phyloP scores from a whole-genome alignment of 1,284 basidiomycete genomes.

The Ustilago trichophora region DNA sequence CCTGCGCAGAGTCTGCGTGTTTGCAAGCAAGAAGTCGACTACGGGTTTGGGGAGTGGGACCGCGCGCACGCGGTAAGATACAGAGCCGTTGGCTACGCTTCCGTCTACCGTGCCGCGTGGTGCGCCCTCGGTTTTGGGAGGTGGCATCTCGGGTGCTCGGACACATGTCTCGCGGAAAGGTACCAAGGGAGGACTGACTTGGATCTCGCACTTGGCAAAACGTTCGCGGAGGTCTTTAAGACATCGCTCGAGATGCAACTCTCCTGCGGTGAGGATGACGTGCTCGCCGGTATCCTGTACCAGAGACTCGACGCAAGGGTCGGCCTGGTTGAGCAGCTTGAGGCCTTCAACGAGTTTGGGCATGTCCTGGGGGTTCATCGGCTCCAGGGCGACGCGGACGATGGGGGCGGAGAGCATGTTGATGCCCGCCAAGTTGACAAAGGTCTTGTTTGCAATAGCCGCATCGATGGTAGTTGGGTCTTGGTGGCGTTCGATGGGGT shows the following conservation, averaged over 20 bases:
- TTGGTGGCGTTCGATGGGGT: slow-evolving; percentile 25
- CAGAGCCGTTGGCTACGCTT: slow-evolving; percentile 75
- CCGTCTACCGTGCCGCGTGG: slow-evolving; percentile 82
- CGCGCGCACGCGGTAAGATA: slow-evolving; percentile 85
- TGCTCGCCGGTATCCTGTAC: slow-evolving; percentile 97
- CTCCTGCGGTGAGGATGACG: slow-evolving; percentile 95
- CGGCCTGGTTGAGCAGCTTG: slow-evolving; percentile 89
- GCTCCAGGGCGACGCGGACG: slow-evolving; percentile 93
- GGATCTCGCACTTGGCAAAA: slow-evolving; percentile 91
- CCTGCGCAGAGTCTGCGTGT: slow-evolving; percentile 70
- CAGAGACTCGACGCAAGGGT: slow-evolving; percentile 96
- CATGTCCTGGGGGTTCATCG: slow-evolving; percentile 84
- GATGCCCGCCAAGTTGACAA: slow-evolving; percentile 63
- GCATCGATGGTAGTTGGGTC: slow-evolving; percentile 23
- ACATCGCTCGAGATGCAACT: slow-evolving; percentile 96
- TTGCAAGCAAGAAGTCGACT: slow-evolving; percentile 79
- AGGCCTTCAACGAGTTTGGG: slow-evolving; percentile 89
- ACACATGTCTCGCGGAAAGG: slow-evolving; percentile 96
- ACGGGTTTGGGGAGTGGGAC: slow-evolving; percentile 78
- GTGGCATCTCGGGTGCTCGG: slow-evolving; percentile 77
- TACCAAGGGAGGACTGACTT: slow-evolving; percentile 93
- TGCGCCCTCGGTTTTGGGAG: slow-evolving; percentile 78
- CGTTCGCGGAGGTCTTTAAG: slow-evolving; percentile 92
- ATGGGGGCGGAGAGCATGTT: slow-evolving; percentile 75
- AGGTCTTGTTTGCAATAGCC: slow-evolving; percentile 15